Conservation (phyloP, 2,329 filamentous ascomycete species). For the Phyllosticta paracitricarpa region DNA sequence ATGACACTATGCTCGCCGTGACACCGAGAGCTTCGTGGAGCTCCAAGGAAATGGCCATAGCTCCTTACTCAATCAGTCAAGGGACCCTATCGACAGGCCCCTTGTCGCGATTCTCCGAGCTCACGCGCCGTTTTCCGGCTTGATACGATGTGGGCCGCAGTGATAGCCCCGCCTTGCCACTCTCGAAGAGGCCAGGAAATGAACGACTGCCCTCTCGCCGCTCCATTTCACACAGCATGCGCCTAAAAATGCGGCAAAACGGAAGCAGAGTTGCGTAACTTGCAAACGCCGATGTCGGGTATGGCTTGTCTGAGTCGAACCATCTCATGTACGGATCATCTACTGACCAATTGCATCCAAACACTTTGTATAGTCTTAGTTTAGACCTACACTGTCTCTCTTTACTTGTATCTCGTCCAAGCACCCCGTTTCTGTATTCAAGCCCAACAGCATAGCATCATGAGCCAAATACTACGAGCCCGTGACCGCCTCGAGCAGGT, state of each 20-base stretch:
- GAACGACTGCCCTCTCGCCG: not conserved
- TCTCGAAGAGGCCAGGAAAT: not conserved
- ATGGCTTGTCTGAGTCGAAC: not conserved
- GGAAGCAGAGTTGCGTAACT: not conserved
- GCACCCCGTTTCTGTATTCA: not conserved
- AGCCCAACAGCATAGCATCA: not conserved
- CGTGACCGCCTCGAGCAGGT: not conserved
- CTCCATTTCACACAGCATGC: not conserved
- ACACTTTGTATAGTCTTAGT: not conserved
- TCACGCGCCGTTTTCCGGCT: conserved; percentile 1
- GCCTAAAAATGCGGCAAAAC: not conserved
- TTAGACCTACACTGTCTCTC: not conserved
- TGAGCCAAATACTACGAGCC: not conserved
- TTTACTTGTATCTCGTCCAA: not conserved
- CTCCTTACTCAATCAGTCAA: not conserved
- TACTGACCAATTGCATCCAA: not conserved
- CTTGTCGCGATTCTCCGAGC: conserved; percentile 6
- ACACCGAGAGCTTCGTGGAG: not conserved
- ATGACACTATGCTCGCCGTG: not conserved
- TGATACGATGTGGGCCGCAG: conserved; percentile 9
- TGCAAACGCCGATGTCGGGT: not conserved
- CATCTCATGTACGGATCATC: not conserved
- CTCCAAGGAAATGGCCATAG: conserved; percentile 1
- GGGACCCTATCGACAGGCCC: conserved; percentile 3
- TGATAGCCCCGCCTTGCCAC: not conserved